Base-by-base conservation (phyloP, 2,329 filamentous ascomycete genomes). In the Akanthomyces dipterigenus region DNA sequence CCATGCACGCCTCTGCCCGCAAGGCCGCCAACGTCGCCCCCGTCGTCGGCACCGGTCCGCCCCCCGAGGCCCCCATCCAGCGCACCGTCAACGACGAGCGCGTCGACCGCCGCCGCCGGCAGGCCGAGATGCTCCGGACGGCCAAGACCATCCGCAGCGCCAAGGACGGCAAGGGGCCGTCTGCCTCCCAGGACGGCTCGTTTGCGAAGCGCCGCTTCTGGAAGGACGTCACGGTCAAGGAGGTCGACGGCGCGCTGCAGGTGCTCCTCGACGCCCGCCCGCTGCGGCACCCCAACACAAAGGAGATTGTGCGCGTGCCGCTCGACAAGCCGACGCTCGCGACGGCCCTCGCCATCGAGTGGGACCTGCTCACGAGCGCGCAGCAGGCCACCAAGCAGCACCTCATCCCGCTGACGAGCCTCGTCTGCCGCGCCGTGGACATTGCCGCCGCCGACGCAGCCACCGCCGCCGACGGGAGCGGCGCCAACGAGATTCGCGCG, bases 331-430 rank as follows among this genome's bases (percentile, higher is more conserved):
- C 86, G 36, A 84, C 91, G 69, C 88, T 98, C 43, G 93, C 93
- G 26, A 82, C 87, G 49, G 90, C 91, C 61, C 87, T 99, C 64
- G 95, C 93, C 3, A 77, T 96, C 49, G 95, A 99, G 78, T 99
- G 95, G 95, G 93, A 97, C 72, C 80, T 88, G 54, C 82, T 99
- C 63, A 82, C 87, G 26, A 90, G 89, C 16, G 86, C 89, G 3
- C 88, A 93, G 71, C 91, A 98, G 75, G 91, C 92, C 0, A 83
- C 93, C 43, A 90, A 88, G 72, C 85, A 90, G 63, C 91, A 98
- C 76, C 85, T 96, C 53, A 93, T 97, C 66, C 95, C 95, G 16
- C 79, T 99, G 65, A 98, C 93, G 3, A 92, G 91, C 53, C 83
- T 97, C 18, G 80, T 88, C 24, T 91, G 91, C 64, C 88, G 95